Base-by-base conservation (phyloP, 2,329 filamentous ascomycete species). In the Alternaria ventricosa region DNA sequence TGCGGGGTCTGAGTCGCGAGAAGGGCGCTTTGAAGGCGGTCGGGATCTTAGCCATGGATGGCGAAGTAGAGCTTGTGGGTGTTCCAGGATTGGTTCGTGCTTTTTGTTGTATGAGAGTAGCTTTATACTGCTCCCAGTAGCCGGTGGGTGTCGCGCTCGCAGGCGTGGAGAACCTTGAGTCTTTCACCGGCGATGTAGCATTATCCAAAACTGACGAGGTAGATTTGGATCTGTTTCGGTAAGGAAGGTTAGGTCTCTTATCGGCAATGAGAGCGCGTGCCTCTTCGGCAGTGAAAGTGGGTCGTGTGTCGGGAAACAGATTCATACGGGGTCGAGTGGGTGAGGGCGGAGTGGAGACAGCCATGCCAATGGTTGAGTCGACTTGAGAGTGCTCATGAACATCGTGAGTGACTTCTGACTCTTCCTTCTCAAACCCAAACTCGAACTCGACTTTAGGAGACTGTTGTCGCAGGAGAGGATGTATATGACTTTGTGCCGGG, bases 51-150 rank as follows among this genome's bases (percentile, higher is more conserved):
- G 44, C 49, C n/a, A 49, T 68, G 9, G 67, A 51, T 12, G 67
- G 49, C 8, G 47, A 43, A n/a, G 36, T 45, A 22, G 56, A 13
- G 4, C 50, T 22, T 6, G n/a, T 53, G 4, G 57, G 54, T 6
- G 43, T 43, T 27, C 27, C 41, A 12, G 54, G 44, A 9, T 28
- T 57, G 10, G 60, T n/a, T 25, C 33, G 55, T n/a, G 25, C 51
- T 59, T 66, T 61, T 27, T 64, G 56, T 33, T 64, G 66, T 20
- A 53, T 62, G 25, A 68, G 49, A 11, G 61, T 61, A 18, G 55
- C 44, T 46, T 62, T 66, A 28, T 68, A 70, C 18, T 64, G 66
- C 22, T 62, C 66, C 55, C 68, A 66, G 20, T 59, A 59, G n/a
- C 65, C 61, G n/a, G 28, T 61, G 15, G 65, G 55, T 7, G 61